A percentile compares a stretch with the other conserved stretches of the same genome.
Conservation (phyloP, 2,329 filamentous ascomycete genomes). For the Cadophora sp. region DNA sequence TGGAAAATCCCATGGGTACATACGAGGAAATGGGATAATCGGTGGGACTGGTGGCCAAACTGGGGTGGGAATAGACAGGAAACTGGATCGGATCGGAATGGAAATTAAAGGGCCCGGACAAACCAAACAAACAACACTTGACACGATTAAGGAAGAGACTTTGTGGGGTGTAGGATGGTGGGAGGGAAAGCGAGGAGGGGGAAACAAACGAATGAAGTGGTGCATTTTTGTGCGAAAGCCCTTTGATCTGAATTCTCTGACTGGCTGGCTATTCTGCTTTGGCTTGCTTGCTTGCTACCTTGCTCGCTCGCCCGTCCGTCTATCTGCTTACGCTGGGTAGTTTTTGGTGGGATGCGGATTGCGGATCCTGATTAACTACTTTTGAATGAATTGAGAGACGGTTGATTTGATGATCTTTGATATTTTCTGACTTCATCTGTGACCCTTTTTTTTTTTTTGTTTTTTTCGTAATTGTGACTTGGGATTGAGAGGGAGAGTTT, state of each 20-base stretch:
- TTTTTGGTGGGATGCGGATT: neutral
- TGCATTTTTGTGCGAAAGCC: neutral
- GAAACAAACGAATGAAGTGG: neutral
- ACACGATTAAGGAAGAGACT: constrained; percentile 1
- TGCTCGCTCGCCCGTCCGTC: neutral
- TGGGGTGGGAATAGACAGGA: constrained; percentile 9
- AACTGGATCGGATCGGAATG: constrained; percentile 6
- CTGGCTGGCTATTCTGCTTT: constrained; percentile 6
- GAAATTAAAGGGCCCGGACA: neutral
- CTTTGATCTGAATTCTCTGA: constrained; percentile 1
- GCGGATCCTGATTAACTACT: constrained; percentile 2
- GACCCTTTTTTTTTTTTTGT: too few species aligned
- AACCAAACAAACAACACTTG: constrained; percentile 5
- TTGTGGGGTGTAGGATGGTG: too few species aligned
- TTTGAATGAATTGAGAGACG: constrained; percentile 1
- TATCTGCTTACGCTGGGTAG: neutral
- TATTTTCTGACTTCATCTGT: neutral
- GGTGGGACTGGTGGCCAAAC: neutral
- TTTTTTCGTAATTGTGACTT: too few species aligned
- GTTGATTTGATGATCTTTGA: constrained; percentile 8
- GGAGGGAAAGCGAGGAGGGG: neutral
- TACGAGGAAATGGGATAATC: constrained; percentile 21
- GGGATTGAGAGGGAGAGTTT: too few species aligned
- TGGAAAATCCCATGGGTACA: constrained; percentile 19
- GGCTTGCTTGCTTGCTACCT: too few species aligned